A percentile compares a stretch with the other conserved stretches of the same genome.
Evolutionary conservation across 176 grass and related monocot genomes (phyloP).

Genomic region (Leersia perrieri): DNA sequence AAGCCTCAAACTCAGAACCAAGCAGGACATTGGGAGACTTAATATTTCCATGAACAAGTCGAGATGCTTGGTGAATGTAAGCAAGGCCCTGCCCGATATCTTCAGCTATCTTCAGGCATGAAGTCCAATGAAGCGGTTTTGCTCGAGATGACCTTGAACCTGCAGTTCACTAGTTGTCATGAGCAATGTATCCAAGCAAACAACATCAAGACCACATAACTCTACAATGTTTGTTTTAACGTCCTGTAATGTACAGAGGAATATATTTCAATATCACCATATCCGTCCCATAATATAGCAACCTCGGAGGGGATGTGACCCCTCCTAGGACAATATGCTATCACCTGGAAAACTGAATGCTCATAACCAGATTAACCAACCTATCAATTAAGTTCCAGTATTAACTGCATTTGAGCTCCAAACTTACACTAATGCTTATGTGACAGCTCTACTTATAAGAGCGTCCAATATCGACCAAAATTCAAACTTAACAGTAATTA

Average conservation of each 20-base stretch:
- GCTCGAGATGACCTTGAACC: slow-evolving; percentile 76
- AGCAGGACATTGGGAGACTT: slow-evolving; percentile 84
- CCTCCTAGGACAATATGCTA: neutral
- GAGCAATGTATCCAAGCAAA: slow-evolving; percentile 12
- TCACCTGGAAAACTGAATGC: neutral
- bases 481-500: neutral
- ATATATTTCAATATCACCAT: neutral
- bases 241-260: neutral
- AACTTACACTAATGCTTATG: neutral
- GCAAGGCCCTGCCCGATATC: slow-evolving; percentile 86
- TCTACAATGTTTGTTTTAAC: neutral
- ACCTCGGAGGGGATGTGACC: no score
- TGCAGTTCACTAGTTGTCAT: neutral
- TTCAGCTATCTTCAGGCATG: slow-evolving; percentile 97
- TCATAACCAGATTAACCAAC: neutral
- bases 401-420: neutral
- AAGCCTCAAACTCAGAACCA: slow-evolving; percentile 93
- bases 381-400: neutral
- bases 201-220: neutral
- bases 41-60: slow-evolving; percentile 89
- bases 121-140: slow-evolving; percentile 97
- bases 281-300: no score
- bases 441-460: neutral
- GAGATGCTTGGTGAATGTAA: slow-evolving; percentile 93
- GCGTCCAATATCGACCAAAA: neutral